These are phyloP conservation scores for Leishmania major DNA, from an alignment of 208 protist genomes.

Conservation along the genomic window DNA sequence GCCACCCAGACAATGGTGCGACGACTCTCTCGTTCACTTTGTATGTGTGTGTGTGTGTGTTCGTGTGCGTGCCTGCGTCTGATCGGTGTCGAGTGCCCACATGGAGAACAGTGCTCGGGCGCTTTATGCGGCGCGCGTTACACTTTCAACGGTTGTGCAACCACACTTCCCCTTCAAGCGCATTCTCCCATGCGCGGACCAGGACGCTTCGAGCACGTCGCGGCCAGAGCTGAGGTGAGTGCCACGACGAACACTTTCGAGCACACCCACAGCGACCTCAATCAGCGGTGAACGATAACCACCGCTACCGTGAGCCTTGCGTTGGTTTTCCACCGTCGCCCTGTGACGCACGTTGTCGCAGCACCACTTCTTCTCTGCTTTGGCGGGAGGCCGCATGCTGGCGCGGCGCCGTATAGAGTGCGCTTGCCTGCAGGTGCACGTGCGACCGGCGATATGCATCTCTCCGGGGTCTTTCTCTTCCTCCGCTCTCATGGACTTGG, in stretches of 20 bases:
- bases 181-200: not conserved
- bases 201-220: not conserved
- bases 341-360: not conserved
- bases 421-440: not conserved
- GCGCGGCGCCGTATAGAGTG: not conserved
- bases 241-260: too few species aligned
- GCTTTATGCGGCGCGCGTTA: not conserved
- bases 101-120: not conserved
- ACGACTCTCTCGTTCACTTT: not conserved
- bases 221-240: too few species aligned
- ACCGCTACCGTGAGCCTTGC: not conserved
- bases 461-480: not conserved
- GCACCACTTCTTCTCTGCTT: not conserved
- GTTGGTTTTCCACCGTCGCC: not conserved
- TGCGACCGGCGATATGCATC: not conserved
- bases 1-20: not conserved
- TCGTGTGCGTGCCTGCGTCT: too few species aligned
- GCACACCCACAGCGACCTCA: not conserved
- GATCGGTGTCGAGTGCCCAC: too few species aligned
- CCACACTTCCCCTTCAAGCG: not conserved
- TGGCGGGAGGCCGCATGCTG: not conserved
- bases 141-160: not conserved
- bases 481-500: not conserved
- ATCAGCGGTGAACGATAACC: not conserved
- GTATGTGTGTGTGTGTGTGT: too few species aligned